These are phyloP conservation scores for Cercospora sp. DNA, from an alignment of 2,329 filamentous ascomycete species.

Conservation along the genomic window DNA sequence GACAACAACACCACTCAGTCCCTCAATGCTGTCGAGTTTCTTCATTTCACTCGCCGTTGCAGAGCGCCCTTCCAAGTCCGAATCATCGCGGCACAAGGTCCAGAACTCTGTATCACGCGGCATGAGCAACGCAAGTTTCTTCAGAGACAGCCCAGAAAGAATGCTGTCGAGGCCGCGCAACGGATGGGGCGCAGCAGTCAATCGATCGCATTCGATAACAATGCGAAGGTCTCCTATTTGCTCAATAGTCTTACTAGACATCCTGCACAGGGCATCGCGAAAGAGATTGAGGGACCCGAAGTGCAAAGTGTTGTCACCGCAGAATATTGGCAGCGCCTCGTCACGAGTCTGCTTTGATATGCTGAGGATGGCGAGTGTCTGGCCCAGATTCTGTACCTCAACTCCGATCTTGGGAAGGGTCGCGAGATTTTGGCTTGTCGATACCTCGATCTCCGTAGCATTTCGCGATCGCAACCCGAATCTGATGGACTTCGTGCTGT, in stretches of 20 bases:
- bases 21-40: not conserved
- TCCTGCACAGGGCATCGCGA: not conserved
- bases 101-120: not conserved
- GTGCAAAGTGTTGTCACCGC: not conserved
- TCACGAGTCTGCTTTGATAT: not conserved
- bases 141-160: not conserved
- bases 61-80: too few relatives aligned
- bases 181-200: too few relatives aligned
- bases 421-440: too few relatives aligned
- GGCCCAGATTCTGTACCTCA: not conserved
- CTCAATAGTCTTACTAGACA: not conserved
- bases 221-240: not conserved
- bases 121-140: not conserved
- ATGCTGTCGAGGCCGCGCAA: not conserved
- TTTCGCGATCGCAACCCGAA: too few relatives aligned
- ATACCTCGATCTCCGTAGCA: too few relatives aligned
- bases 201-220: too few relatives aligned
- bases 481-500: too few relatives aligned
- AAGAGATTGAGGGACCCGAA: not conserved
- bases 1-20: not conserved
- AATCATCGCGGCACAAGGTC: too few relatives aligned
- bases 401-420: not conserved
- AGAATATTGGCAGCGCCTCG: not conserved
- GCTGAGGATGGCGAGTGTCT: not conserved
- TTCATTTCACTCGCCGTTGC: too few relatives aligned